These are phyloP conservation scores for Theileria annulata DNA, from an alignment of 169 alveolate species.

Conservation along the genomic window DNA sequence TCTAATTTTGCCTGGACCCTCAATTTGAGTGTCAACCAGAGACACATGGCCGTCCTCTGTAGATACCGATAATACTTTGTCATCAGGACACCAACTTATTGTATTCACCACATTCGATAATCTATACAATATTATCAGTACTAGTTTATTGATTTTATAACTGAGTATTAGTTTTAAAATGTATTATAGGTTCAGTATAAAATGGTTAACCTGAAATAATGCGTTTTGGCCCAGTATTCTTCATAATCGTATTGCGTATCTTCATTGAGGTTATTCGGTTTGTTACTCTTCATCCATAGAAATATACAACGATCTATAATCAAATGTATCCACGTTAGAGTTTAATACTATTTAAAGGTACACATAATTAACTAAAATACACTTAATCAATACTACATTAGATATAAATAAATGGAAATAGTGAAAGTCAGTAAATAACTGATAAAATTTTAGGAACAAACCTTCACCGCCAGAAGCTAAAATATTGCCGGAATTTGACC, in stretches of 20 bases:
- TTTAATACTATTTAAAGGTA: not conserved
- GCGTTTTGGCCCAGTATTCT: constrained; percentile 78
- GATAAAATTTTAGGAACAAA: constrained; percentile 20
- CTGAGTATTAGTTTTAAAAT: not conserved
- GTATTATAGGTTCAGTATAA: no score
- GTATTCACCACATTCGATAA: constrained; percentile 62
- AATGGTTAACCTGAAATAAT: constrained; percentile 74
- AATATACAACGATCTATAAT: constrained; percentile 67
- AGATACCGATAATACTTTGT: constrained; percentile 46
- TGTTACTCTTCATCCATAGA: constrained; percentile 76
- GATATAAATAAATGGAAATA: not conserved
- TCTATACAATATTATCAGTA: constrained; percentile 11
- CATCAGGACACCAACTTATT: constrained; percentile 67
- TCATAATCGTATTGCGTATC: constrained; percentile 70
- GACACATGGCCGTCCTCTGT: constrained; percentile 70
- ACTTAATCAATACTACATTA: not conserved
- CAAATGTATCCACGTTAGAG: no score
- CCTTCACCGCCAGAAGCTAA: constrained; percentile 89
- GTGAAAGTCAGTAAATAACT: not conserved
- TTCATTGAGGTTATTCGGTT: constrained; percentile 70
- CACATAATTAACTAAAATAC: not conserved
- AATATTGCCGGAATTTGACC: constrained; percentile 80
- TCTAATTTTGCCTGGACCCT: constrained; percentile 63
- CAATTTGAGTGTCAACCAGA: constrained; percentile 60
- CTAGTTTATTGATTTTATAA: not conserved